Base-by-base conservation (phyloP, 176 grass and related monocot species). In the Oryza rufipogon region DNA sequence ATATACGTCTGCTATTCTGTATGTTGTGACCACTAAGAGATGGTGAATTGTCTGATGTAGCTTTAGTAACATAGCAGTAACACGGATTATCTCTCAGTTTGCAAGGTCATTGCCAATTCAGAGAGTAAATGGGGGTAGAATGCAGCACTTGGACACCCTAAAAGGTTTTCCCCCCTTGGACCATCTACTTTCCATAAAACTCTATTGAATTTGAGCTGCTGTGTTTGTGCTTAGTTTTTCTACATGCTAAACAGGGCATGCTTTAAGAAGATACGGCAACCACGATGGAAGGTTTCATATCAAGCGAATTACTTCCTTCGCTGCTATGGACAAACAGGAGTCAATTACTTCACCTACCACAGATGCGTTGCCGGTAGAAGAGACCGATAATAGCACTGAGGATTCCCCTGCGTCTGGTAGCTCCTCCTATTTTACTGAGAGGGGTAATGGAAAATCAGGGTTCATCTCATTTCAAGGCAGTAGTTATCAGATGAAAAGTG, bases 401-500 rank as follows among this genome's bases (percentile, higher is more conserved):
- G 83, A 79, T 78, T 39, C 54, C 80, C 76, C 81, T 26, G 30
- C 25, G 39, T 61, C 66, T 80, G 75, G 42, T 30, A 77, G 60
- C 67, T 74, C 25, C 8, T 72, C 83, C 54, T 28, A 68, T 86
- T 85, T 88, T 74, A 81, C 83, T 63, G 47, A 86, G 66, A 89
- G 39, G 86, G 49, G 65, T 63, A 83, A 66, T 64, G 96, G 93
- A 49, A 99, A 99, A 81, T 47, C 93, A 6, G 96, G 96, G 73
- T 92, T 96, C 49, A 84, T 99, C 87, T 96, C 89, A 65, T 99
- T 94, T 85, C 83, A 89, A 41, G 87, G 79, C 11, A 33, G 38
- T 33, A 64, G 46, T 71, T 80, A 87, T 78, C 86, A 84, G 68
- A 87, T 13, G 19, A 77, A 39, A 51, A 51, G 73, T 49, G 72